Percentiles rank a stretch among this genome's conserved stretches.
phyloP scores from a whole-genome alignment of 2,329 filamentous ascomycete species.

The Phyllosticta citribraziliensis region DNA sequence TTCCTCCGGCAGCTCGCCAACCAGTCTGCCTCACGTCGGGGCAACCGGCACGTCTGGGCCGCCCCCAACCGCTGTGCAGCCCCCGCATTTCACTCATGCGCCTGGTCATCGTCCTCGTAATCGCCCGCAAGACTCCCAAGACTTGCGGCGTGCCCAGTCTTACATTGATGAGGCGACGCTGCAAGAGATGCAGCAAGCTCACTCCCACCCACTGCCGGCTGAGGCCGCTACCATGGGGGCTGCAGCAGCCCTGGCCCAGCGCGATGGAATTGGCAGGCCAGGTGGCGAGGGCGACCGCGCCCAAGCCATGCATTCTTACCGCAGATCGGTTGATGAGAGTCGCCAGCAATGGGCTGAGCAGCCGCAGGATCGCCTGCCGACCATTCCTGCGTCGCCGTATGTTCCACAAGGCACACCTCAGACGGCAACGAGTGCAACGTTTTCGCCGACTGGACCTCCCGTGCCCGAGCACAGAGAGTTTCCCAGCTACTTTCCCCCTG shows the following conservation, averaged over 20 bases:
- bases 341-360: conserved; percentile 13
- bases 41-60: conserved; percentile 24
- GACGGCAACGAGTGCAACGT: conserved; percentile 12
- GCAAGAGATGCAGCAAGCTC: conserved; percentile 65
- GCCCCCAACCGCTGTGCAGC: conserved; percentile 65
- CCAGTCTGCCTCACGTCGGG: conserved; percentile 24
- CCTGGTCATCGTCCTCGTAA: conserved; percentile 60
- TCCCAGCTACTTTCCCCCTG: conserved; percentile 16
- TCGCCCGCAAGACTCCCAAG: conserved; percentile 63
- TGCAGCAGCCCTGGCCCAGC: conserved; percentile 30
- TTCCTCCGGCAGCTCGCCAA: conserved; percentile 13
- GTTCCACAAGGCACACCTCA: conserved; percentile 28
- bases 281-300: conserved; percentile 23
- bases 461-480: conserved; percentile 26
- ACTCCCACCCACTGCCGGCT: conserved; percentile 38
- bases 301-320: not conserved
- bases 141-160: conserved; percentile 71
- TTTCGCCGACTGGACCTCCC: conserved; percentile 24
- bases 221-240: conserved; percentile 30
- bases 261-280: conserved; percentile 18
- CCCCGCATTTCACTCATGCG: conserved; percentile 70
- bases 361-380: conserved; percentile 30
- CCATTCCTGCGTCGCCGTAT: conserved; percentile 37
- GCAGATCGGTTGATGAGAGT: conserved; percentile 3
- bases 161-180: conserved; percentile 76